A percentile compares a stretch with the other conserved stretches of the same genome.
phyloP scores from a whole-genome alignment of 495 filamentous ascomycete species.

The Lindgomyces ingoldianus region DNA sequence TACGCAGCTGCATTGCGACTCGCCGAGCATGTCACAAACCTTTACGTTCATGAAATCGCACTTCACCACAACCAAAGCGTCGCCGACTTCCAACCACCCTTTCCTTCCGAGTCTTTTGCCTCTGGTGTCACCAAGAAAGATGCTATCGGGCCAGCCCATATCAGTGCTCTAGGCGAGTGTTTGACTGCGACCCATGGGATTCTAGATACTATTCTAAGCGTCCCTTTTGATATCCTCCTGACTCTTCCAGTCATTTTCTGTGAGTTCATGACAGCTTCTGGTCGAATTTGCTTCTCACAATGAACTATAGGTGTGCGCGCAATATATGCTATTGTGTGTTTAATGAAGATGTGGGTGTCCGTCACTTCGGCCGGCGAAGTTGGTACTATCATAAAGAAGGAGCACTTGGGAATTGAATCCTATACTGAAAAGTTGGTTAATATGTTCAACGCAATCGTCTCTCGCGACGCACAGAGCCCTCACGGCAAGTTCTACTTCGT shows the following conservation, averaged over 20 bases:
- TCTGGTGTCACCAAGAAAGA: constrained; percentile 26
- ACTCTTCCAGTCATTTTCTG: constrained; percentile 74
- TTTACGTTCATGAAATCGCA: constrained; percentile 87
- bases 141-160: constrained; percentile 54
- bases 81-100: constrained; percentile 56
- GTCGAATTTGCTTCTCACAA: background rate
- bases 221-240: constrained; percentile 63
- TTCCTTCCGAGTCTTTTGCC: constrained; percentile 20
- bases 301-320: constrained; percentile 65
- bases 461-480: constrained; percentile 65
- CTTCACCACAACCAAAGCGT: constrained; percentile 70
- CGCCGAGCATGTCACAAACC: constrained; percentile 63
- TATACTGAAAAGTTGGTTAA: constrained; percentile 69
- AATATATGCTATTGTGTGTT: constrained; percentile 77
- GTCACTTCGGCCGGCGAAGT: constrained; percentile 68
- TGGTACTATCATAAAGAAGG: constrained; percentile 72
- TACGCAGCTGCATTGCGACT: constrained; percentile 58
- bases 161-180: constrained; percentile 71
- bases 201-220: constrained; percentile 65
- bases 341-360: constrained; percentile 86
- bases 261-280: constrained; percentile 19
- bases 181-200: constrained; percentile 71
- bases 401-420: constrained; percentile 72
- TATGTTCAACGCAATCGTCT: constrained; percentile 65
- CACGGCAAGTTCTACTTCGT: constrained; percentile 77